Conservation (phyloP, 257 asterid genomes). For the Cinchona pubescens region DNA sequence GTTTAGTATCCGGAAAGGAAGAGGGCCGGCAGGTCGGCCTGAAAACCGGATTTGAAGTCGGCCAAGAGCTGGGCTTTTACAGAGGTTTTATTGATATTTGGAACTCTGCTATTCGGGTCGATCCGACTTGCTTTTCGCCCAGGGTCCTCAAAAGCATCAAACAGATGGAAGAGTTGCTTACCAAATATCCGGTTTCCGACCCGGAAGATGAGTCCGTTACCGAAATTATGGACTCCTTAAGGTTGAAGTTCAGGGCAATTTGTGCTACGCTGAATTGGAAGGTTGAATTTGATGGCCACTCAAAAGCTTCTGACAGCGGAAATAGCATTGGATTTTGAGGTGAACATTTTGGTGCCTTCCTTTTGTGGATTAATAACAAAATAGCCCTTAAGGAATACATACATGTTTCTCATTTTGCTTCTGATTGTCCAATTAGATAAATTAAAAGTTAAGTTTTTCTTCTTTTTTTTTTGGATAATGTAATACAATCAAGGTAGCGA, state of each 20-base stretch:
- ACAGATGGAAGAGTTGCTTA: constrained; percentile 56
- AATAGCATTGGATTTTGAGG: background rate
- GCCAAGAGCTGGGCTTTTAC: constrained; percentile 64
- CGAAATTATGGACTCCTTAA: constrained; percentile 46
- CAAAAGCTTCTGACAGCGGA: constrained; percentile 1
- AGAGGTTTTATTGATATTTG: constrained; percentile 54
- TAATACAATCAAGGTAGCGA: no score
- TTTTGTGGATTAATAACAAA: no score
- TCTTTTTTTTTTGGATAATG: no score
- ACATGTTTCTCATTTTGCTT: no score
- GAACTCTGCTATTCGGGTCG: constrained; percentile 48
- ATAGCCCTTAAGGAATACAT: no score
- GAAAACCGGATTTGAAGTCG: constrained; percentile 55
- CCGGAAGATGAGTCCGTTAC: constrained; percentile 55
- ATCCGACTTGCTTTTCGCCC: constrained; percentile 39
- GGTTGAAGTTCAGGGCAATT: constrained; percentile 51
- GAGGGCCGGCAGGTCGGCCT: constrained; percentile 62
- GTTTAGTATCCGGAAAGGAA: constrained; percentile 47
- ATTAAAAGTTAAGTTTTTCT: no score
- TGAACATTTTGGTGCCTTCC: no score
- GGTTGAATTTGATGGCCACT: constrained; percentile 30
- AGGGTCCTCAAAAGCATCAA: constrained; percentile 41
- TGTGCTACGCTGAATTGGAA: constrained; percentile 47
- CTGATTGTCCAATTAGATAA: no score
- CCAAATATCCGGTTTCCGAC: constrained; percentile 45